These are phyloP conservation scores for Linum trigynum DNA, from an alignment of 345 rosid genomes.

Conservation along the genomic window DNA sequence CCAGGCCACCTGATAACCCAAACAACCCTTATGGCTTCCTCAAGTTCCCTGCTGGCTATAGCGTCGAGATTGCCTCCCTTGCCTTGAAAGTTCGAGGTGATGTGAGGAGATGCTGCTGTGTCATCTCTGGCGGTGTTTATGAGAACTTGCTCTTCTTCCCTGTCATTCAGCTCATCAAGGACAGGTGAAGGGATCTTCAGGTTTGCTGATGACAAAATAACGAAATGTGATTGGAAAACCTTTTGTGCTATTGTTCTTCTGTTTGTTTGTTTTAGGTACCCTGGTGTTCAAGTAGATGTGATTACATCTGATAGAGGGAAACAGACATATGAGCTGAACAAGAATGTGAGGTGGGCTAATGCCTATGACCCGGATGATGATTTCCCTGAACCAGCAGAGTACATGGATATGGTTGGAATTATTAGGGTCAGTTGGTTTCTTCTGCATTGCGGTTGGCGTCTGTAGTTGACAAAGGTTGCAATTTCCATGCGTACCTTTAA, in stretches of 20 bases:
- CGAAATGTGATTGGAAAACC: neutral
- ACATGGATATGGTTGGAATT: conserved; percentile 70
- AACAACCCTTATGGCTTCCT: conserved; percentile 80
- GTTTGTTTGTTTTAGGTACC: conserved; percentile 40
- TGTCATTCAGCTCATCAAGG: conserved; percentile 69
- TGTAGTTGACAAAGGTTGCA: too few species aligned
- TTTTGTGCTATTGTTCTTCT: neutral
- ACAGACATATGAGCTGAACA: conserved; percentile 79
- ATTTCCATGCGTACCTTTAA: neutral
- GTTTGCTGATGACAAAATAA: neutral
- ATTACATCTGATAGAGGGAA: conserved; percentile 74
- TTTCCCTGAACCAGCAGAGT: conserved; percentile 82
- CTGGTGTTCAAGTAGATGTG: conserved; percentile 80
- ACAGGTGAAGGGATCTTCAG: conserved; percentile 33
- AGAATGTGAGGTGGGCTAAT: conserved; percentile 90
- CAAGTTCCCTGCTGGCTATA: conserved; percentile 75
- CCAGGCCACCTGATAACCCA: conserved; percentile 68
- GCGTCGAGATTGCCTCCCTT: conserved; percentile 67
- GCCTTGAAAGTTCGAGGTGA: conserved; percentile 83
- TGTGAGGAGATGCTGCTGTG: conserved; percentile 79
- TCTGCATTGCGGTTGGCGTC: neutral
- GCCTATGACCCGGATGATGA: conserved; percentile 78
- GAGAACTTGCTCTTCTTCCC: conserved; percentile 86
- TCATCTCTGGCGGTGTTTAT: conserved; percentile 83
- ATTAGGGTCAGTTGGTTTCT: conserved; percentile 49